A percentile compares a stretch with the other conserved stretches of the same genome.
phyloP scores from a whole-genome alignment of 345 rosid genomes.

The Bretschneidera sinensis region DNA sequence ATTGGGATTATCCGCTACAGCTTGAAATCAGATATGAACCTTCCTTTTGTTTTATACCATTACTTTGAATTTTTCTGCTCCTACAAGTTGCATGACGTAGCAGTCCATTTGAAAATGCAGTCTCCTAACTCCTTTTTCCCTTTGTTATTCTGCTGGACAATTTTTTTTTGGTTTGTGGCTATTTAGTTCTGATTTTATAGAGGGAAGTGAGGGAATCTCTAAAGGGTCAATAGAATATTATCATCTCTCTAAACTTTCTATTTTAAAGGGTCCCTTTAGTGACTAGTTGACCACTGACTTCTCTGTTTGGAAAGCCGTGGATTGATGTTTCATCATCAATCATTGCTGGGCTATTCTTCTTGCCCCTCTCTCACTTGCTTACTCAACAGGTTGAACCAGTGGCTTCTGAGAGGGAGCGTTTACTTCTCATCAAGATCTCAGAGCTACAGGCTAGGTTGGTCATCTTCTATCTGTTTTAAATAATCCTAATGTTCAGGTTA shows the following conservation, averaged over 20 bases:
- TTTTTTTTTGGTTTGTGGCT: too few relatives aligned
- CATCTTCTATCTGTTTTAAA: slow-evolving; percentile 9
- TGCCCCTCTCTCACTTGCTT: slow-evolving; percentile 7
- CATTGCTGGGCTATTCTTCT: background rate
- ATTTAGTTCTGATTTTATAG: too few relatives aligned
- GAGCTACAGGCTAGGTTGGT: slow-evolving; percentile 79
- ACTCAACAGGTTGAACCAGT: slow-evolving; percentile 51
- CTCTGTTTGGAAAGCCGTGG: too few relatives aligned
- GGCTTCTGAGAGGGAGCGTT: slow-evolving; percentile 68
- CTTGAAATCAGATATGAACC: background rate
- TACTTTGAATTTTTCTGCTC: background rate
- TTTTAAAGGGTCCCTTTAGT: background rate
- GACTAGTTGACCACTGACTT: too few relatives aligned
- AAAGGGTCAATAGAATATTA: background rate
- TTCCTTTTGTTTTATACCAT: background rate
- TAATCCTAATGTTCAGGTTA: too few relatives aligned
- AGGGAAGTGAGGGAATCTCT: too few relatives aligned
- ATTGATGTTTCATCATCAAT: background rate
- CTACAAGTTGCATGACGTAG: background rate
- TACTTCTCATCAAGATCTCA: slow-evolving; percentile 52
- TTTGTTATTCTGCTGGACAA: background rate
- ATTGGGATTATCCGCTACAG: background rate
- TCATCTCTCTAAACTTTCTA: background rate
- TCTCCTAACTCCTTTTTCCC: background rate
- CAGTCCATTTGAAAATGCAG: background rate